Percentiles rank a stretch among this genome's conserved stretches.
phyloP scores from a whole-genome alignment of 2,329 filamentous ascomycete genomes.

The Curvularia lunata region DNA sequence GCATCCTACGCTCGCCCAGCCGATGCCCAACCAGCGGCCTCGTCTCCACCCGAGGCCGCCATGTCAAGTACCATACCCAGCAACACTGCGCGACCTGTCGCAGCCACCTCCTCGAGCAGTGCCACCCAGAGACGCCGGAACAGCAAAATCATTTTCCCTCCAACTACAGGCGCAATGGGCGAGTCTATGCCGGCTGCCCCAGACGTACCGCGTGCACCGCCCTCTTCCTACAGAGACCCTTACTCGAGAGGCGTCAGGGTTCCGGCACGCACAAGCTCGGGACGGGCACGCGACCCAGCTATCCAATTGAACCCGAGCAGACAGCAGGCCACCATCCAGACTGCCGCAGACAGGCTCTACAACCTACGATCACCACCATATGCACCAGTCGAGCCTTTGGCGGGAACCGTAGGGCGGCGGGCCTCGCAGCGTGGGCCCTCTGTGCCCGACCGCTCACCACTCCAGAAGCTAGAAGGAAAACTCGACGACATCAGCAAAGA shows the following conservation, averaged over 20 bases:
- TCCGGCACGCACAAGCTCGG: slow-evolving; percentile 35
- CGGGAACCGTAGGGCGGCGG: slow-evolving; percentile 35
- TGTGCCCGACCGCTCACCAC: slow-evolving; percentile 83
- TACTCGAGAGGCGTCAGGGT: slow-evolving; percentile 41
- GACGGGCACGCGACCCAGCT: slow-evolving; percentile 41
- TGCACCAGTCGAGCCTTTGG: slow-evolving; percentile 37
- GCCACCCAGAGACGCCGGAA: slow-evolving; percentile 42
- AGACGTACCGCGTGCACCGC: slow-evolving; percentile 64
- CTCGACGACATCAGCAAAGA: slow-evolving; percentile 94
- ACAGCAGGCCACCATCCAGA: slow-evolving; percentile 44
- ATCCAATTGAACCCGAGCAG: slow-evolving; percentile 45
- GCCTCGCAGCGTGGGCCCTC: slow-evolving; percentile 54
- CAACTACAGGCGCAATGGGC: slow-evolving; percentile 28
- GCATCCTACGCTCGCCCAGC: slow-evolving; percentile 42
- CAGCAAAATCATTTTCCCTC: slow-evolving; percentile 40
- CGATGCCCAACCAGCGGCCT: slow-evolving; percentile 34
- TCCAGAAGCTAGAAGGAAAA: slow-evolving; percentile 91
- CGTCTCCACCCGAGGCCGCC: slow-evolving; percentile 22
- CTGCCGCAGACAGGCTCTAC: slow-evolving; percentile 40
- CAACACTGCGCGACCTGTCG: slow-evolving; percentile 38
- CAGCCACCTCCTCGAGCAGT: slow-evolving; percentile 28
- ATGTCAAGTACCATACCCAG: slow-evolving; percentile 32
- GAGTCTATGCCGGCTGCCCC: slow-evolving; percentile 57
- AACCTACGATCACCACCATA: slow-evolving; percentile 43
- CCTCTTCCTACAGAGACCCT: slow-evolving; percentile 50